Evolutionary conservation across 305 asterid genomes (phyloP).

Genomic region (Solanum chacoense): DNA sequence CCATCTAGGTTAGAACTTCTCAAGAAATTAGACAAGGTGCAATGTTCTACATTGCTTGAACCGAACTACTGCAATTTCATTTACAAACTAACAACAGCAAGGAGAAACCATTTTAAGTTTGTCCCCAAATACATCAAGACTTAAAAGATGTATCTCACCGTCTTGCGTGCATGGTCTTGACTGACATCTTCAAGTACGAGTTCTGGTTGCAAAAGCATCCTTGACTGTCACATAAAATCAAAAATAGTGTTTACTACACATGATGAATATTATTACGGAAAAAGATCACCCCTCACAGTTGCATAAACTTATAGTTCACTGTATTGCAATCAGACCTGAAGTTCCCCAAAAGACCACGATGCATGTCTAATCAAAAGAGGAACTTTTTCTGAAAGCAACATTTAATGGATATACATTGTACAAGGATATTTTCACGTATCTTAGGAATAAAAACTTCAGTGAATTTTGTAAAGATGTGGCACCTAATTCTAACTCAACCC

Average conservation of each 20-base stretch:
- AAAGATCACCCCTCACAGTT: background rate
- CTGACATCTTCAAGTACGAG: constrained; percentile 96
- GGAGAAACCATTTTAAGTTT: background rate
- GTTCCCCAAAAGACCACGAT: background rate
- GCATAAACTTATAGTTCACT: background rate
- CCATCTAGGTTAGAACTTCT: background rate
- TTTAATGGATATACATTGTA: background rate
- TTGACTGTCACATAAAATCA: constrained; percentile 50
- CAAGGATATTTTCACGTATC: background rate
- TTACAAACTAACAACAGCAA: background rate
- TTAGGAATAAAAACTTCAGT: background rate
- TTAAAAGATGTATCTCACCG: constrained; percentile 40
- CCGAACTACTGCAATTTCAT: background rate
- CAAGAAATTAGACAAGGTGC: background rate
- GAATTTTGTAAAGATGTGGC: background rate
- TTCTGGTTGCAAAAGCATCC: constrained; percentile 91
- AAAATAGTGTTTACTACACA: background rate
- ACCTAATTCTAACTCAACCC: background rate
- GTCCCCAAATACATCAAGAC: background rate
- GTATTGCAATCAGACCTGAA: background rate
- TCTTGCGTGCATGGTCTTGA: constrained; percentile 97
- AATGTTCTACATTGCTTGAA: background rate
- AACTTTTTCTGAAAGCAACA: background rate
- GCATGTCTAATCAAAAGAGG: background rate
- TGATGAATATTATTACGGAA: background rate